Base-by-base conservation (phyloP, 441 rosid genomes). In the Melastoma candidum region DNA sequence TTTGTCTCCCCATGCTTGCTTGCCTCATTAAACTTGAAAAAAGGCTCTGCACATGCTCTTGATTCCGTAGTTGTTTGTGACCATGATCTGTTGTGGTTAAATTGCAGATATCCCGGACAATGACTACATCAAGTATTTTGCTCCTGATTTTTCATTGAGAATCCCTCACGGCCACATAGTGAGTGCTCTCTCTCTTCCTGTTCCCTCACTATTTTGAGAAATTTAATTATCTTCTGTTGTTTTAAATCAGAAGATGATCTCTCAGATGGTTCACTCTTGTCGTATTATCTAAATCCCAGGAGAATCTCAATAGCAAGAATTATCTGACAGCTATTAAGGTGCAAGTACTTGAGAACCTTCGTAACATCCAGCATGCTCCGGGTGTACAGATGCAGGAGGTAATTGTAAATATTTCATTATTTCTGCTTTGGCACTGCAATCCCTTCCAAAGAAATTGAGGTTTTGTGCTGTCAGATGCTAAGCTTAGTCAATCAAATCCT, bases 351-450 rank as follows among this genome's bases (percentile, higher is more conserved):
- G 99, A 93, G 71, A 89, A 86, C 69, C 81, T 93, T 44, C 84
- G 96, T 4, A 63, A 71, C 76, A 88, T 93, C 58, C 99, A 89
- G 57, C 99, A 93, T 57, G 97, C 99, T 53, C 99, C 99, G 0
- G 73, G 95, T 54, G 95, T 86, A 51, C 96, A 93, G 67, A 76
- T 93, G 95, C 99, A 93, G 52, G 99, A 93, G 96, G 99, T 86
- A 32, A 32, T 66, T 67, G 80, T 51, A 24, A 2, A 17, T 17
- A 17, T 17, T 17, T 17, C 22, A 17, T 17, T 41, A 13, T 3
- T 26, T 24, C 9, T 41, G 24, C 14, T 17, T 6, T 17, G 9
- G 4, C 8, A 5, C 45, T 53, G 14, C 12, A 4, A 41, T 36
- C 45, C 12, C 43, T 61, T 12, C 1, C 22, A 17, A 25, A 47